These are phyloP conservation scores for Ceratocystis diversiconidia DNA, from an alignment of 2,329 filamentous ascomycete species.

Conservation along the genomic window DNA sequence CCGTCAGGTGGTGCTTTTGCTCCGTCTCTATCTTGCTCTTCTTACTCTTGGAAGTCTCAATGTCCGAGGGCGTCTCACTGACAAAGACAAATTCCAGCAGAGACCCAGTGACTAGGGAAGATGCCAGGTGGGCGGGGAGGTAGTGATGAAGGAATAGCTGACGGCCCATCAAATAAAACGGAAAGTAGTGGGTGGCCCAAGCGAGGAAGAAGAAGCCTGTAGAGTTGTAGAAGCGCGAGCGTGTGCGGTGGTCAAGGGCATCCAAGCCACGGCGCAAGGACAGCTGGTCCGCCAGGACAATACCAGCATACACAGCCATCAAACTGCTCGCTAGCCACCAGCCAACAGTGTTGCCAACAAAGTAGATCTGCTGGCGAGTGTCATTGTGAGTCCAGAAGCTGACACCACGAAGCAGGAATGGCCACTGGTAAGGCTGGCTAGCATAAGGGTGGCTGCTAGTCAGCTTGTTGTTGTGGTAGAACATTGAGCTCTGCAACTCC, in stretches of 20 bases:
- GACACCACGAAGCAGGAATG: slow-evolving; percentile 89
- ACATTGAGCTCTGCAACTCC: slow-evolving; percentile 95
- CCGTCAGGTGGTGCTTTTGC: slow-evolving; percentile 52
- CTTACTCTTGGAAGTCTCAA: slow-evolving; percentile 22
- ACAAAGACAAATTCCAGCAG: slow-evolving; percentile 95
- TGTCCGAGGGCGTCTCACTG: slow-evolving; percentile 38
- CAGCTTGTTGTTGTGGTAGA: slow-evolving; percentile 96
- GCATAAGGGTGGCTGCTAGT: slow-evolving; percentile 95
- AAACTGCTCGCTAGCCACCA: slow-evolving; percentile 95
- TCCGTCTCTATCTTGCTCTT: slow-evolving; percentile 29
- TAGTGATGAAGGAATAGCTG: slow-evolving; percentile 98
- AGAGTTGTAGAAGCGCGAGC: slow-evolving; percentile 90
- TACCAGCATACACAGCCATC: slow-evolving; percentile 82
- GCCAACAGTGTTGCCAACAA: slow-evolving; percentile 87
- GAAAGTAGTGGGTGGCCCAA: slow-evolving; percentile 94
- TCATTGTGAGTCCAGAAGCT: slow-evolving; percentile 99
- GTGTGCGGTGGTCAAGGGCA: slow-evolving; percentile 84
- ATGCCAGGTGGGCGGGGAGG: slow-evolving; percentile 84
- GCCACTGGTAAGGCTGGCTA: slow-evolving; percentile 92
- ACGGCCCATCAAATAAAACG: slow-evolving; percentile 95
- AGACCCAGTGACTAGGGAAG: slow-evolving; percentile 75
- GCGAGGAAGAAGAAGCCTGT: slow-evolving; percentile 98
- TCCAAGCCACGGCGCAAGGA: slow-evolving; percentile 87
- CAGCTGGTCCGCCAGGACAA: slow-evolving; percentile 82
- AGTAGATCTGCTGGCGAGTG: slow-evolving; percentile 94